These are phyloP conservation scores for Periglandula ipomoeae DNA, from an alignment of 2,329 filamentous ascomycete species.

Conservation along the genomic window DNA sequence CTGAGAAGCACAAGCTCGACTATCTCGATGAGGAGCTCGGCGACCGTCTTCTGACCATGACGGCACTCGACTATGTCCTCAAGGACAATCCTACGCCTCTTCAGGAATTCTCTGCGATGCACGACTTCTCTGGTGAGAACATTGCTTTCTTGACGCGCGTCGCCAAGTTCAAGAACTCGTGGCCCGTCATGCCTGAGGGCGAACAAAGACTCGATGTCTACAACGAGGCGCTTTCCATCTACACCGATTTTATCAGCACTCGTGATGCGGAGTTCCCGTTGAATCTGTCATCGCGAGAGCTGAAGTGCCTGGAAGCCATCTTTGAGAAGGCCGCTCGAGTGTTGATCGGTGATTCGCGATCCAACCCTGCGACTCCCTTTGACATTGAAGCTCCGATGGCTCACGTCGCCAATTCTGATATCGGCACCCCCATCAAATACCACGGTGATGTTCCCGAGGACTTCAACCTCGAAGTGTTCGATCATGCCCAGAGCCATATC, in stretches of 20 bases:
- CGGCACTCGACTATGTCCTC: conserved; percentile 51
- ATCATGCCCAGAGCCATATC: conserved; percentile 46
- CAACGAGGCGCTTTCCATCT: conserved; percentile 50
- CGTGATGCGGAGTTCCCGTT: conserved; percentile 53
- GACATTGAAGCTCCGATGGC: conserved; percentile 11
- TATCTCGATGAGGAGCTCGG: conserved; percentile 12
- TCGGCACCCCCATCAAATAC: conserved; percentile 14
- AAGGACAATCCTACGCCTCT: conserved; percentile 48
- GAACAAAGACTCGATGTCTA: conserved; percentile 33
- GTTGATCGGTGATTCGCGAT: conserved; percentile 28
- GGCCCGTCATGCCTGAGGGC: conserved; percentile 6
- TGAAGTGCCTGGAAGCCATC: conserved; percentile 39
- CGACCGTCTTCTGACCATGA: conserved; percentile 45
- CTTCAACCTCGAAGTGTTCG: conserved; percentile 46
- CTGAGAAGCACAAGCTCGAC: conserved; percentile 7
- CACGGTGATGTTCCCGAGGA: conserved; percentile 32
- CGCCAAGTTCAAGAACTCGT: conserved; percentile 39
- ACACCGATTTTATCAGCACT: conserved; percentile 48
- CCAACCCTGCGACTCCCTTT: conserved; percentile 28
- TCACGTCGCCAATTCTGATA: neutral
- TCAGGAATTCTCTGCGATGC: conserved; percentile 52
- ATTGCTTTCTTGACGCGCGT: conserved; percentile 53
- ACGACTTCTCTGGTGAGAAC: conserved; percentile 63
- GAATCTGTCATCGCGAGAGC: conserved; percentile 48
- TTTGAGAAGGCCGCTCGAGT: conserved; percentile 43